Conservation (phyloP, 129 eudicot species). For the Erigeron canadensis region DNA sequence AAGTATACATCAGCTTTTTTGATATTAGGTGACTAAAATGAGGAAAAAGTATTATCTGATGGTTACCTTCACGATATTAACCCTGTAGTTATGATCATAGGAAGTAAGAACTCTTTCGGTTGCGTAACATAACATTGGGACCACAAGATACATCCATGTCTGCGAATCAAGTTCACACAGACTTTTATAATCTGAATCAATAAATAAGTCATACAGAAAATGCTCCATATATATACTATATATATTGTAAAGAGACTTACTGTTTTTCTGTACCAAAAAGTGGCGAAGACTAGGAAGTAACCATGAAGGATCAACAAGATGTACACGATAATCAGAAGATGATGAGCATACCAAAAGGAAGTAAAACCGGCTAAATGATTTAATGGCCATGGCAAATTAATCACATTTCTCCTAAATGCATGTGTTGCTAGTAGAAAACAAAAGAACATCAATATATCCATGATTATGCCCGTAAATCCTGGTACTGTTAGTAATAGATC, state of each 20-base stretch:
- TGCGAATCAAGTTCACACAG: slow-evolving; percentile 28
- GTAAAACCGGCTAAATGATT: slow-evolving; percentile 82
- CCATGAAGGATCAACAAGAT: slow-evolving; percentile 77
- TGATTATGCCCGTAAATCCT: slow-evolving; percentile 68
- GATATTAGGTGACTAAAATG: neutral
- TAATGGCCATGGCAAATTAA: slow-evolving; percentile 68
- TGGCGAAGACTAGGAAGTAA: slow-evolving; percentile 60
- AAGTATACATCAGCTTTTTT: slow-evolving; percentile 5
- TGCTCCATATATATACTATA: neutral
- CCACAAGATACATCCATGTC: slow-evolving; percentile 94
- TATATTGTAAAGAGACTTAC: slow-evolving; percentile 37
- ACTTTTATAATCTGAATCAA: neutral
- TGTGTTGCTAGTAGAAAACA: slow-evolving; percentile 81
- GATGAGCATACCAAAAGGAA: slow-evolving; percentile 97
- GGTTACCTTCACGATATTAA: slow-evolving; percentile 66
- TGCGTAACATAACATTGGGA: slow-evolving; percentile 64
- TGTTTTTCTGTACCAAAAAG: slow-evolving; percentile 65
- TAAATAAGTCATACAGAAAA: neutral
- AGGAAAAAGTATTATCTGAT: neutral
- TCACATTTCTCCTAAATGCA: slow-evolving; percentile 81
- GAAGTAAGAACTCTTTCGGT: slow-evolving; percentile 63
- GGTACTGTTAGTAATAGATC: slow-evolving; percentile 45
- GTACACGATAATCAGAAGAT: slow-evolving; percentile 72
- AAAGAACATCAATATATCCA: slow-evolving; percentile 66
- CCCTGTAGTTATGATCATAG: slow-evolving; percentile 54